phyloP scores from a whole-genome alignment of 73 alveolate species.

The Vitrella brassicaformis region DNA sequence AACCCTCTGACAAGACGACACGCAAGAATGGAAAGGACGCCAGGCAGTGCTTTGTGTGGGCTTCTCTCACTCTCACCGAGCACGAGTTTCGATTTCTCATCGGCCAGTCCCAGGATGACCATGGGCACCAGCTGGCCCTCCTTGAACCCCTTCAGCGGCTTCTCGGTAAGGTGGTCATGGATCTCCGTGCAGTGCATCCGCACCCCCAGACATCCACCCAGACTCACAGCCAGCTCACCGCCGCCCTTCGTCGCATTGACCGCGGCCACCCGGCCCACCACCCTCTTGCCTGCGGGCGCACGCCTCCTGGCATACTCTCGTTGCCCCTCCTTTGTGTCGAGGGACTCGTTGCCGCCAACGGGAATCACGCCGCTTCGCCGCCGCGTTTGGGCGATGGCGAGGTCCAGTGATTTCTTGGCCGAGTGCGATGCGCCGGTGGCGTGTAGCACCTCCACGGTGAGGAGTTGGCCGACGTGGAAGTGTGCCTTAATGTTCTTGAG shows the following conservation, averaged over 20 bases:
- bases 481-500: not conserved
- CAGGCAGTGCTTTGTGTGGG: not conserved
- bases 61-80: not conserved
- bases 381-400: slow-evolving; percentile 16
- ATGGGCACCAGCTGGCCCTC: slow-evolving; percentile 3
- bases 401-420: slow-evolving; percentile 3
- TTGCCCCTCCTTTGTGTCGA: not conserved
- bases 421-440: slow-evolving; percentile 1
- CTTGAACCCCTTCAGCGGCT: slow-evolving; percentile 8
- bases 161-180: slow-evolving; percentile 10
- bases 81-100: not conserved
- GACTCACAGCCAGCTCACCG: slow-evolving; percentile 3
- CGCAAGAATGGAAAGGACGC: slow-evolving; percentile 8
- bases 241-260: not conserved
- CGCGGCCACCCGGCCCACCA: not conserved
- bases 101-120: slow-evolving; percentile 5
- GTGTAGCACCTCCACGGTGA: slow-evolving; percentile 6
- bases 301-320: not conserved
- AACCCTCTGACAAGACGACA: too few relatives aligned
- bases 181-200: slow-evolving; percentile 14
- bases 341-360: not conserved
- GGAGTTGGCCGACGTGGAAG: slow-evolving; percentile 13
- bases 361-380: not conserved
- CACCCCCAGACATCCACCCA: slow-evolving; percentile 14
- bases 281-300: not conserved